Evolutionary conservation across 1,139 yeast species (phyloP).

Genomic region (Magnusiomyces sp.): DNA sequence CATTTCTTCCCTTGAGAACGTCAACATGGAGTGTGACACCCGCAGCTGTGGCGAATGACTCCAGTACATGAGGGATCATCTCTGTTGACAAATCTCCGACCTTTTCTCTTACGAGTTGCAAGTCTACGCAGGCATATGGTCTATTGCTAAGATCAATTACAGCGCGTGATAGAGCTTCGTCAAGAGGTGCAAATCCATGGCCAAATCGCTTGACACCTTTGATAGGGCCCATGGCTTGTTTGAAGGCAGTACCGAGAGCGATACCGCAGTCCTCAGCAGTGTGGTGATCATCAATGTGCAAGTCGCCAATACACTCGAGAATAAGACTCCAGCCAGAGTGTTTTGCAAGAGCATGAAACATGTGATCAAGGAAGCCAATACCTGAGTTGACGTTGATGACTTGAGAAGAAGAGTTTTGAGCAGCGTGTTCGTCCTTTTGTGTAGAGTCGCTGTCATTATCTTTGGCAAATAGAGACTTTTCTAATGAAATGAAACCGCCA

Average conservation of each 20-base stretch:
- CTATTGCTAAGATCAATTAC: slow-evolving; percentile 90
- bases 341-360: slow-evolving; percentile 94
- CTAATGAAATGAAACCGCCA: slow-evolving; percentile 66
- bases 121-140: slow-evolving; percentile 82
- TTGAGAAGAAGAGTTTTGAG: slow-evolving; percentile 57
- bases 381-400: slow-evolving; percentile 79
- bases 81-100: slow-evolving; percentile 89
- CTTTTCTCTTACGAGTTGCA: slow-evolving; percentile 85
- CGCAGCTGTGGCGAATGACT: slow-evolving; percentile 89
- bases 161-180: slow-evolving; percentile 89
- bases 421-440: slow-evolving; percentile 44
- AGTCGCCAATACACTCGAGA: slow-evolving; percentile 85
- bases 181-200: slow-evolving; percentile 89
- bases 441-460: slow-evolving; percentile 21
- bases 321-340: slow-evolving; percentile 94
- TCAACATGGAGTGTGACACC: slow-evolving; percentile 89
- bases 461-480: slow-evolving; percentile 40
- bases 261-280: slow-evolving; percentile 94
- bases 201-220: slow-evolving; percentile 92
- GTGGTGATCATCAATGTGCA: slow-evolving; percentile 95
- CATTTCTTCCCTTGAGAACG: slow-evolving; percentile 85
- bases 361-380: slow-evolving; percentile 90
- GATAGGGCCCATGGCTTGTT: slow-evolving; percentile 80
- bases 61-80: slow-evolving; percentile 94
- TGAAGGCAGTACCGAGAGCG: slow-evolving; percentile 83